These are phyloP conservation scores for Flaveria floridana DNA, from an alignment of 140 eudicot species.

Conservation along the genomic window DNA sequence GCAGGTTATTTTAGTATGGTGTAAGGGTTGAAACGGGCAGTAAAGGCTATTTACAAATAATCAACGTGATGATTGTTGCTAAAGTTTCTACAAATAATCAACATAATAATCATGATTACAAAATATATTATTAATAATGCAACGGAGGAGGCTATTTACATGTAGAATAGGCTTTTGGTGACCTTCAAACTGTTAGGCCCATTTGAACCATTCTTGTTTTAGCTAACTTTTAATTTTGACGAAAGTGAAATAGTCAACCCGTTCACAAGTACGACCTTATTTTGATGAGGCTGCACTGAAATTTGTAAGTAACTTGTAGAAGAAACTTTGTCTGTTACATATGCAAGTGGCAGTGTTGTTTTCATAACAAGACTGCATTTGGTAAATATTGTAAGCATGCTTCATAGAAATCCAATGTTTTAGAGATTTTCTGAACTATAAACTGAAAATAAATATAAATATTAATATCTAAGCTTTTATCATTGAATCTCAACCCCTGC, in stretches of 20 bases:
- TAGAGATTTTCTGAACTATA: not conserved
- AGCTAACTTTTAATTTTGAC: not conserved
- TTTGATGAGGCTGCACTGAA: not conserved
- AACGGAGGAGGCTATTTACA: not conserved
- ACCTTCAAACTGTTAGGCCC: not conserved
- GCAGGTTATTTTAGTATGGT: not conserved
- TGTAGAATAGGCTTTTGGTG: not conserved
- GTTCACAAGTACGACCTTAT: not conserved
- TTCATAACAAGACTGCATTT: conserved; percentile 6
- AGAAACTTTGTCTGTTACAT: not conserved
- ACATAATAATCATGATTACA: not conserved
- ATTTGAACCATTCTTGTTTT: not conserved
- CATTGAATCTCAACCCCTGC: not conserved
- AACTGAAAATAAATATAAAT: not conserved
- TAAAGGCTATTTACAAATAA: no score
- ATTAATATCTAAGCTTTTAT: not conserved
- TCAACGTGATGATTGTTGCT: no score
- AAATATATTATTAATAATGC: not conserved
- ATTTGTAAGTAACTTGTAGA: not conserved
- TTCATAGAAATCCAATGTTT: not conserved
- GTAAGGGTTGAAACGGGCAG: not conserved
- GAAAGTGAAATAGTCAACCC: conserved; percentile 1
- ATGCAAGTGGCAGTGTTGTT: not conserved
- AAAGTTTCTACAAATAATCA: not conserved
- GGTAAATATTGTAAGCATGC: not conserved